Conservation (phyloP, 2,329 filamentous ascomycete genomes). For the Lachnellula willkommii region DNA sequence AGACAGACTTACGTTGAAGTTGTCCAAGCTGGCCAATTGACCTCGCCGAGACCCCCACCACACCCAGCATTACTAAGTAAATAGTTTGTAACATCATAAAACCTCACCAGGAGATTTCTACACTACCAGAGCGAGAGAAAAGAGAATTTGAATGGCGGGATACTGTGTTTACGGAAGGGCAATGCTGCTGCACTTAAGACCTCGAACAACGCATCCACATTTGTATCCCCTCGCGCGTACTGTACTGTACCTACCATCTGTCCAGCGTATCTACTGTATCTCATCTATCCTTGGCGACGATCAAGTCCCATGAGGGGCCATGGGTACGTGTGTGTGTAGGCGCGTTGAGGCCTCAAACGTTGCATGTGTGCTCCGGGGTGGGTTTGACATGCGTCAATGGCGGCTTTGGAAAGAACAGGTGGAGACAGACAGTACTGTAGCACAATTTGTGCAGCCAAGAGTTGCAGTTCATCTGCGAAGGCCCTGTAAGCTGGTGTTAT, state of each 20-base stretch:
- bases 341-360: neutral
- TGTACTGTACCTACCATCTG: too few species aligned
- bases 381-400: neutral
- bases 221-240: neutral
- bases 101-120: conserved; percentile 17
- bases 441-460: too few species aligned
- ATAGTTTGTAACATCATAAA: conserved; percentile 11
- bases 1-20: conserved; percentile 7
- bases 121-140: conserved; percentile 3
- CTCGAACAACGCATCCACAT: neutral
- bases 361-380: neutral
- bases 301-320: neutral
- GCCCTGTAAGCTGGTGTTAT: conserved; percentile 38
- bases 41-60: conserved; percentile 13
- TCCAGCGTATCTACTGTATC: neutral
- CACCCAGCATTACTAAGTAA: conserved; percentile 15
- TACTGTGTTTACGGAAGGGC: neutral
- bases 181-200: neutral
- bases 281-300: neutral
- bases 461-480: too few species aligned
- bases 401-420: neutral
- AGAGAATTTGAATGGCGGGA: neutral
- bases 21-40: conserved; percentile 13
- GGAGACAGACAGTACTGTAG: neutral
- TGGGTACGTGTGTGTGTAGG: neutral